A percentile compares a stretch with the other conserved stretches of the same genome.
Evolutionary conservation across 768 basidiomycete genomes (phyloP).

Genomic region (Leccinum subtestaceum): DNA sequence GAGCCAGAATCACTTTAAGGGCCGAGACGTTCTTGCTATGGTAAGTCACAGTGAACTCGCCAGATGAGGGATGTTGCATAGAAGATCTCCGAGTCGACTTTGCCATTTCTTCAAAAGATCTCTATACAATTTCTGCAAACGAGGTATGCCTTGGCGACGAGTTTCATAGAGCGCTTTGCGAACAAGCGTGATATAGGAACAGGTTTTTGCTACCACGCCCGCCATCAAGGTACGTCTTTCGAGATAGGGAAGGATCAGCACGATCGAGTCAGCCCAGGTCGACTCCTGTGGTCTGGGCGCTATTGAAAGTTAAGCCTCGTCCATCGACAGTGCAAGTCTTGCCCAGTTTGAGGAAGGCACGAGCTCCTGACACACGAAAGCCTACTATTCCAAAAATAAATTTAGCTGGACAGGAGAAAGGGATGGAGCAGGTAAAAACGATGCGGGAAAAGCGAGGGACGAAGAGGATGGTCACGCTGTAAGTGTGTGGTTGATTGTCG

Average conservation of each 20-base stretch:
- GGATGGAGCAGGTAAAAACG: no score
- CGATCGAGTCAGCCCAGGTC: slow-evolving; percentile 35
- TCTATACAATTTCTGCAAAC: slow-evolving; percentile 54
- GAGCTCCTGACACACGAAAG: no score
- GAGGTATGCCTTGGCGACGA: slow-evolving; percentile 71
- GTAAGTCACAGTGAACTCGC: slow-evolving; percentile 46
- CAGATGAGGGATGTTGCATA: slow-evolving; percentile 56
- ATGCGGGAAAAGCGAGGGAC: no score
- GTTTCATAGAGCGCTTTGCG: slow-evolving; percentile 27
- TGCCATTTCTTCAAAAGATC: slow-evolving; percentile 57
- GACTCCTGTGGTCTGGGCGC: slow-evolving; percentile 67
- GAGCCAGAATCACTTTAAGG: slow-evolving; percentile 73
- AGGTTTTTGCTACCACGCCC: slow-evolving; percentile 33
- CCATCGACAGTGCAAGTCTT: slow-evolving; percentile 74
- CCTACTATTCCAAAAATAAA: no score
- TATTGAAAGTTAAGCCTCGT: slow-evolving; percentile 67
- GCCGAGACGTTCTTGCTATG: slow-evolving; percentile 74
- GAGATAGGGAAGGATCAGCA: slow-evolving; percentile 23
- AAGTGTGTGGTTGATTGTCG: no score
- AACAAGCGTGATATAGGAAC: no score
- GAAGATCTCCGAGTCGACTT: slow-evolving; percentile 41
- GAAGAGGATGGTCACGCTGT: no score
- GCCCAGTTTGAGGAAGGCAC: slow-evolving; percentile 37
- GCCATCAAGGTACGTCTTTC: slow-evolving; percentile 52
- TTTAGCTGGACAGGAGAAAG: no score